Percentiles rank a stretch among this genome's conserved stretches.
These are phyloP conservation scores for Gastrodia elata DNA, from an alignment of 106 monocot genomes.

Conservation along the genomic window DNA sequence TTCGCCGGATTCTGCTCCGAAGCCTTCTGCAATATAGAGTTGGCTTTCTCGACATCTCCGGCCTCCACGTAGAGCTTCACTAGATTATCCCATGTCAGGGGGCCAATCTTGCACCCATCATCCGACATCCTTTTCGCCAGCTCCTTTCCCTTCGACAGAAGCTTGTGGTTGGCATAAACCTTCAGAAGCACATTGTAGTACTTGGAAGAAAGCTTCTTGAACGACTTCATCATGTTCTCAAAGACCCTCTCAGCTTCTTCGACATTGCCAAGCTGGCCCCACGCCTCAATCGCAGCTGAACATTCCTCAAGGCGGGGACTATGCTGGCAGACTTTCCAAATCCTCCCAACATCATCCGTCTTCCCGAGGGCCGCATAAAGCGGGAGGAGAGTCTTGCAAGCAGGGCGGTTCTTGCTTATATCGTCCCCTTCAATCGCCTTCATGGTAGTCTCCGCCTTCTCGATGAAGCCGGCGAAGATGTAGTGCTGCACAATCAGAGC, in stretches of 20 bases:
- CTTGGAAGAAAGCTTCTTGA: slow-evolving; percentile 26
- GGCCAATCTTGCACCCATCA: slow-evolving; percentile 42
- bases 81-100: slow-evolving; percentile 48
- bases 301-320: slow-evolving; percentile 25
- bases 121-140: slow-evolving; percentile 54
- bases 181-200: slow-evolving; percentile 51
- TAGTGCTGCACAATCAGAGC: slow-evolving; percentile 55
- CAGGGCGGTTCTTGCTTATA: slow-evolving; percentile 37
- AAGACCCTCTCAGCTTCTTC: slow-evolving; percentile 75
- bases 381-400: slow-evolving; percentile 40
- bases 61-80: slow-evolving; percentile 54
- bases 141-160: slow-evolving; percentile 58
- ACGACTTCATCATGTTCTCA: slow-evolving; percentile 30
- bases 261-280: slow-evolving; percentile 50
- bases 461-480: slow-evolving; percentile 35
- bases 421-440: slow-evolving; percentile 68
- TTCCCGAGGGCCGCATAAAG: slow-evolving; percentile 65
- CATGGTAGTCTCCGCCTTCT: slow-evolving; percentile 47
- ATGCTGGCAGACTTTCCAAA: slow-evolving; percentile 50
- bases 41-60: slow-evolving; percentile 76
- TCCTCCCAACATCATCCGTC: slow-evolving; percentile 56
- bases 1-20: slow-evolving; percentile 28
- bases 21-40: slow-evolving; percentile 53
- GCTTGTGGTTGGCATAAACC: slow-evolving; percentile 71
- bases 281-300: slow-evolving; percentile 60